Percentiles rank a stretch among this genome's conserved stretches.
These are phyloP conservation scores for Coemansia sp. DNA, from an alignment of 192 early-diverging fungal species.

Conservation along the genomic window DNA sequence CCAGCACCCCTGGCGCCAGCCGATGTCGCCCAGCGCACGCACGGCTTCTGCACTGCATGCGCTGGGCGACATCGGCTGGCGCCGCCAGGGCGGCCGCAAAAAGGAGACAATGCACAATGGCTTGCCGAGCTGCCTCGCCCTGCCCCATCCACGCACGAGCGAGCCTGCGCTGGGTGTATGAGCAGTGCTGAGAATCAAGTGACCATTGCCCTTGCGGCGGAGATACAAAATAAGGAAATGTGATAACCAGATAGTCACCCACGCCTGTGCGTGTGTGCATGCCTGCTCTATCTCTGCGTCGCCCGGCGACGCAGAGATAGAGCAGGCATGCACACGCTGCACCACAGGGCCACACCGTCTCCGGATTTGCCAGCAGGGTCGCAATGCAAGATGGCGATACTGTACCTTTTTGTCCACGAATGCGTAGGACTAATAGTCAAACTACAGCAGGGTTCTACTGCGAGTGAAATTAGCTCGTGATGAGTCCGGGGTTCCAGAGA, in stretches of 20 bases:
- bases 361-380: background rate
- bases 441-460: background rate
- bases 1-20: background rate
- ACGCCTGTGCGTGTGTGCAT: slow-evolving; percentile 2
- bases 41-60: background rate
- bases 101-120: slow-evolving; percentile 6
- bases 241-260: slow-evolving; percentile 8
- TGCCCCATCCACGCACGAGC: slow-evolving; percentile 3
- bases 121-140: background rate
- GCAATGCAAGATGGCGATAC: background rate
- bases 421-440: background rate
- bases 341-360: background rate
- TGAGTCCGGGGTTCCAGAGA: slow-evolving; percentile 1
- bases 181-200: slow-evolving; percentile 1
- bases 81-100: background rate
- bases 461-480: background rate
- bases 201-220: slow-evolving; percentile 5
- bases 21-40: background rate
- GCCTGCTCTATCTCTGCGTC: background rate
- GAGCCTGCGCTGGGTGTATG: background rate
- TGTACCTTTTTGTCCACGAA: slow-evolving; percentile 1
- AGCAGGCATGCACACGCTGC: background rate
- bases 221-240: slow-evolving; percentile 8
- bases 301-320: background rate
- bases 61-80: background rate